Base-by-base conservation (phyloP, 805 yeast genomes). In the Saitoella complicata region DNA sequence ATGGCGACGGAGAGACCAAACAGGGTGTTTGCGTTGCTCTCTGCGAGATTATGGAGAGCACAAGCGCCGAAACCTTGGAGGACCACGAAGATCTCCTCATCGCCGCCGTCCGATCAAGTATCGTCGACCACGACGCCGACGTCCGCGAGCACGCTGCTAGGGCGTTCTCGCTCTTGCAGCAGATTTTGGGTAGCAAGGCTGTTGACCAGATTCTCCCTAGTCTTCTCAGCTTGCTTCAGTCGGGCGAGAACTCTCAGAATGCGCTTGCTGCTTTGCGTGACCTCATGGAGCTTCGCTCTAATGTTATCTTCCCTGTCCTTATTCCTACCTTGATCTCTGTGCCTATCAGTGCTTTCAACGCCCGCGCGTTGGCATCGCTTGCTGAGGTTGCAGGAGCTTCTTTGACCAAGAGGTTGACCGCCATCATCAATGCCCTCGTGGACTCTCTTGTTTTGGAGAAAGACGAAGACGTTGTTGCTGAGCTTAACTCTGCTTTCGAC, bases 21-120 rank as follows among this genome's bases (percentile, higher is more conserved):
- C 94, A 87, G 66, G 99, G 99, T 68, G 84, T 91, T 43, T 91
- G 98, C 68, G 76, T 88, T 59, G 98, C 98, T 6, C 68, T 86
- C 41, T 73, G 77, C 39, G 97, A 87, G 59, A 75, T 91, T 49
- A 76, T 87, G 50, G 78, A 75, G 51, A 81, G 95, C 0, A 73
- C 93, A 4, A 53, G 58, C 2, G 59, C 65, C 3, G 81, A 75
- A 10, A 72, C 75, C 6, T 68, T 88, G 47, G 65, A 57, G 31
- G 75, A 73, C 50, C 79, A 75, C 63, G 84, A 84, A 63, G 73
- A 68, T 4, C 66, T 69, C 1, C 76, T 91, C 55, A 80, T 88
- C 51, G 68, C 67, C 31, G 81, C 88, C 52, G 76, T 88, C 40
- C 76, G 88, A 47, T 74, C 72, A 39, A 82, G 95, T 1, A 71